Percentiles rank a stretch among this genome's conserved stretches.
Evolutionary conservation across 1,284 basidiomycete genomes (phyloP).

Genomic region (Malassezia dermatis): DNA sequence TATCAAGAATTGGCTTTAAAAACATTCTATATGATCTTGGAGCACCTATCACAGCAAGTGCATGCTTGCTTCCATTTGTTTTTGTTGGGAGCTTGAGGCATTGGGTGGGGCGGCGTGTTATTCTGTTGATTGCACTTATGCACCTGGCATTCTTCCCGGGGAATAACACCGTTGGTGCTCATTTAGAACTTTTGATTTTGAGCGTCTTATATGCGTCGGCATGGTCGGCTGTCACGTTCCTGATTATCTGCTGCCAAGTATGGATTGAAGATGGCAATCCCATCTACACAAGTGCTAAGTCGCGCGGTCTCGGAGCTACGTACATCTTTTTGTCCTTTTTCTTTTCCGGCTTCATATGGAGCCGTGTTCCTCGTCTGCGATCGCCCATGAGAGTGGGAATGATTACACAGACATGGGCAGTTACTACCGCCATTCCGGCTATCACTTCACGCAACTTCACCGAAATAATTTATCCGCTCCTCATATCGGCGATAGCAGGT

Average conservation of each 20-base stretch:
- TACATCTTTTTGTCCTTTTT: conserved; percentile 27
- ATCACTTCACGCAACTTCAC: conserved; percentile 28
- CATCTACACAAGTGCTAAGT: conserved; percentile 17
- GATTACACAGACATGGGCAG: conserved; percentile 27
- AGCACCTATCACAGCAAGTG: neutral
- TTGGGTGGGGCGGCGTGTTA: neutral
- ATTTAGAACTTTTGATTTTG: conserved; percentile 27
- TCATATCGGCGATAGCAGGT: conserved; percentile 25
- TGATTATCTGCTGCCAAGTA: conserved; percentile 23
- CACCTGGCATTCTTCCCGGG: conserved; percentile 29
- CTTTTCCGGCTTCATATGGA: conserved; percentile 20
- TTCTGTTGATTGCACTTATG: conserved; percentile 1
- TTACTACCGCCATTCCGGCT: conserved; percentile 20
- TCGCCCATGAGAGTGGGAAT: conserved; percentile 22
- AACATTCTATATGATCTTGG: neutral
- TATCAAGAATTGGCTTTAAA: neutral
- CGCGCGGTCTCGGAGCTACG: conserved; percentile 29
- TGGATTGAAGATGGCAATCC: conserved; percentile 24
- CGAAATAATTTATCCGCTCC: conserved; percentile 27
- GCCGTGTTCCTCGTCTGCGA: conserved; percentile 29
- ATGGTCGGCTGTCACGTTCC: conserved; percentile 21
- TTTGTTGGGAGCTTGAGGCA: neutral
- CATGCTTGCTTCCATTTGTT: conserved; percentile 6
- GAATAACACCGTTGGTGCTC: conserved; percentile 24
- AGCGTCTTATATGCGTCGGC: conserved; percentile 21